Evolutionary conservation across 2,329 filamentous ascomycete species (phyloP), one percentile per base, ranked within the genome.

Genomic region (Fusarium sp.): DNA sequence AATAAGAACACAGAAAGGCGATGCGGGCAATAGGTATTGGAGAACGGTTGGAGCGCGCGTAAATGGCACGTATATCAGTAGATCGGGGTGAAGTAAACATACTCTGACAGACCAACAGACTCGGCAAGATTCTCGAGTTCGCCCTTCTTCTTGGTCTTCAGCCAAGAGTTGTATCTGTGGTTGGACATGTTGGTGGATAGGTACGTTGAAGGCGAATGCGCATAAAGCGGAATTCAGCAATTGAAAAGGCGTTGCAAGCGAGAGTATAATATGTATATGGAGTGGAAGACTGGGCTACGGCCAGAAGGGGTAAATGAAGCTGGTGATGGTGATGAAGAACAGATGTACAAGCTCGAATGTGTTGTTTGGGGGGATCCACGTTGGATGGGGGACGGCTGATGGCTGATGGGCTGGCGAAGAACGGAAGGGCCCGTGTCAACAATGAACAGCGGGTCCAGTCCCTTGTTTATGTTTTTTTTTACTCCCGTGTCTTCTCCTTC

Each of bases 101-200:
- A 97, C 94, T 93, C 89, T 79, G 89, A 87, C 61, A 95, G 85
- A 65, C 92, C 92, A 70, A 93, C 88, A 51, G 87, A 84, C 74
- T 93, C 89, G 67, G 94, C 93, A 70, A 97, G 86, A 71, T 93
- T 91, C 76, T 90, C 82, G 63, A 97, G 89, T 73, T 95, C 93
- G 77, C 87, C 87, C 87, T 97, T 97, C 85, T 93, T 92, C 88
- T 96, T 93, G 81, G 89, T 88, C 82, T 91, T 89, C 80, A 97
- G 87, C 90, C 93, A 97, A 76, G 90, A 89, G 79, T 92, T 90
- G 66, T 73, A 72, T 47, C 61, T 71, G 33, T 71, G 70, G 77
- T 80, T 88, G 72, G 77, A 74, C 70, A 77, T 79, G 48, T 65
- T 76, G 65, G 41, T 30, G 47, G 61, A 31, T 57, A 35, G 31